Evolutionary conservation across 495 filamentous ascomycete genomes (phyloP), one percentile per base, ranked within the genome.

Genomic region (Jackrogersella multiformis): DNA sequence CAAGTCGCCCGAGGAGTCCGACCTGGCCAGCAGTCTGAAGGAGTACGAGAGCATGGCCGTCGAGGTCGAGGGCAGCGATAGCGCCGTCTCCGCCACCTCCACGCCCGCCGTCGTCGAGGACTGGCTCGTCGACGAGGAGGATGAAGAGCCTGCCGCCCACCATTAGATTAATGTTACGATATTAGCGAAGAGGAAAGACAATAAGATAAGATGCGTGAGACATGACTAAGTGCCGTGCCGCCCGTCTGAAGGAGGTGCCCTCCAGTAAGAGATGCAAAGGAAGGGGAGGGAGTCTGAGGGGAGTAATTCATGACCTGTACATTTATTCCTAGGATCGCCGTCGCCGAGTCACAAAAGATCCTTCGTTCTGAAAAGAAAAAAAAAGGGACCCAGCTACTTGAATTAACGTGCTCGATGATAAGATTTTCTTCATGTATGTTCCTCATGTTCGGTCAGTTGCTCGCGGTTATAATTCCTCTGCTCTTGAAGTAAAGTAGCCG

Each of bases 31-130:
- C 75, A 92, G 94, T 76, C 77, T 99, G 76, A 91, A 94, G 83
- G 86, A 90, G 66, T 99, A 99, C 85, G 93, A 98, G 87, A 82
- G 79, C 71, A 90, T 93, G 84, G 85, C 89, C 58, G 94, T 98
- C 58, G 95, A 99, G 81, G 88, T 98, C 70, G 95, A 99, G 84
- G 94, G 94, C 61, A 89, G 93, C 80, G 91, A 83, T 64, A 74
- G 67, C 26, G 69, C n/a, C n/a, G n/a, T n/a, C n/a, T 58, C 44
- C 45, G 32, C 2, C 26, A 64, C 73, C 55, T 66, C 70, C 30
- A 61, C 74, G 13, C 73, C 77, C 42, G 68, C 80, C 38, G 79
- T 74, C 53, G 28, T 81, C 62, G 79, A 81, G 73, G 81, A 84
- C 73, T 82, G 80, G 80, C 74, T 82, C 21, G 79, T 80, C 13